Conservation (phyloP, 1,139 yeast genomes). For the Scheffersomyces parashehatae region DNA sequence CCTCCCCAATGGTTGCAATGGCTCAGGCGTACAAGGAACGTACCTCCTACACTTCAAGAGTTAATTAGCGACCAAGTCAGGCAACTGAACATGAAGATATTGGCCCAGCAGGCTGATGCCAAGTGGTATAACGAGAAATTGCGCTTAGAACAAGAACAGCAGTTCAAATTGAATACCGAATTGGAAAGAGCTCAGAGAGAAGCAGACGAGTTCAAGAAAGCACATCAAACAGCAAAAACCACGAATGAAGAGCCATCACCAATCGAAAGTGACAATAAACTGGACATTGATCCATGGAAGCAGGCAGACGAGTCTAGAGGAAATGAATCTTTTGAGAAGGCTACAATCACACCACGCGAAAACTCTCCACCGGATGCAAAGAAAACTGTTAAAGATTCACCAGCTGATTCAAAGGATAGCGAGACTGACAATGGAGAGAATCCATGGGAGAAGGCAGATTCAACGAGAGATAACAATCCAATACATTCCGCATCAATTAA, state of each 20-base stretch:
- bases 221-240: background rate
- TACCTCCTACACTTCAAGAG: constrained; percentile 64
- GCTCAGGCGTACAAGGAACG: constrained; percentile 64
- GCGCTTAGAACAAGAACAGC: constrained; percentile 35
- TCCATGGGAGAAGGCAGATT: background rate
- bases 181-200: constrained; percentile 30
- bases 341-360: constrained; percentile 33
- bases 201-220: constrained; percentile 11
- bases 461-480: constrained; percentile 1
- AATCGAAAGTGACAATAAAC: background rate
- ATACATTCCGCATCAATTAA: background rate
- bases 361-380: constrained; percentile 1
- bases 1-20: constrained; percentile 84
- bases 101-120: constrained; percentile 62
- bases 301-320: constrained; percentile 32
- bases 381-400: background rate
- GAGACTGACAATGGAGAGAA: background rate
- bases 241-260: background rate
- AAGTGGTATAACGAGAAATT: constrained; percentile 52
- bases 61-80: constrained; percentile 59
- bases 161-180: constrained; percentile 32
- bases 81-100: constrained; percentile 51
- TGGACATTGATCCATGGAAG: constrained; percentile 35
- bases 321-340: constrained; percentile 35
- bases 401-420: background rate